Conservation (phyloP, 495 filamentous ascomycete genomes). For the Penicillium lagena region DNA sequence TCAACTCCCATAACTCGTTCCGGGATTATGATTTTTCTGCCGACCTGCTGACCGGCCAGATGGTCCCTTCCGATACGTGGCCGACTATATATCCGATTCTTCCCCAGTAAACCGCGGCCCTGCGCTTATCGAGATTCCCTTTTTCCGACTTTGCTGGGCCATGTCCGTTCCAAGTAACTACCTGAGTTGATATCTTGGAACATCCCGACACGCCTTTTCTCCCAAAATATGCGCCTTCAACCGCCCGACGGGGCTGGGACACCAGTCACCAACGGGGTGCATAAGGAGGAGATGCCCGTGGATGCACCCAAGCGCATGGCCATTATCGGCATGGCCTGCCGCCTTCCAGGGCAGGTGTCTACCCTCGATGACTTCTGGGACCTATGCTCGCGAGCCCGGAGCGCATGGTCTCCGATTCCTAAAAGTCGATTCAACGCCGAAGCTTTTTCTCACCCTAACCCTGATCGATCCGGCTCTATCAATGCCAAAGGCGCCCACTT, state of each 20-base stretch:
- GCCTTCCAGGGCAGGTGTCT: conserved; percentile 43
- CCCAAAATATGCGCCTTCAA: conserved; percentile 14
- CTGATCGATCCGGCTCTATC: conserved; percentile 18
- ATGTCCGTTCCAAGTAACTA: too few species aligned
- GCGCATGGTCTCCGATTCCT: conserved; percentile 19
- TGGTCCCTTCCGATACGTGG: background rate
- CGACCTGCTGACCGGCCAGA: background rate
- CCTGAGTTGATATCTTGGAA: background rate
- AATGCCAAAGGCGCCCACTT: conserved; percentile 25
- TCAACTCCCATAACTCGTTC: background rate
- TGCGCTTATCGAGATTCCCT: too few species aligned
- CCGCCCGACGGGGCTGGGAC: conserved; percentile 12
- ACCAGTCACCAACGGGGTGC: background rate
- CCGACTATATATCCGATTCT: background rate
- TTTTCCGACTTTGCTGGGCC: too few species aligned
- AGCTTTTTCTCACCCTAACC: conserved; percentile 35
- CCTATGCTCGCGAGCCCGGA: conserved; percentile 25
- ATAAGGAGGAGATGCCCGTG: background rate
- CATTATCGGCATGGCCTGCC: conserved; percentile 43
- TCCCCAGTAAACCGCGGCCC: background rate
- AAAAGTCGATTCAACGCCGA: conserved; percentile 37
- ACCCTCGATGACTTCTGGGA: conserved; percentile 54
- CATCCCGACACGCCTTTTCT: background rate
- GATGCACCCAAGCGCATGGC: conserved; percentile 27
- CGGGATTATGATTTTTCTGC: background rate